Evolutionary conservation across 2,329 filamentous ascomycete species (phyloP).

Genomic region (Orbilia quercus): DNA sequence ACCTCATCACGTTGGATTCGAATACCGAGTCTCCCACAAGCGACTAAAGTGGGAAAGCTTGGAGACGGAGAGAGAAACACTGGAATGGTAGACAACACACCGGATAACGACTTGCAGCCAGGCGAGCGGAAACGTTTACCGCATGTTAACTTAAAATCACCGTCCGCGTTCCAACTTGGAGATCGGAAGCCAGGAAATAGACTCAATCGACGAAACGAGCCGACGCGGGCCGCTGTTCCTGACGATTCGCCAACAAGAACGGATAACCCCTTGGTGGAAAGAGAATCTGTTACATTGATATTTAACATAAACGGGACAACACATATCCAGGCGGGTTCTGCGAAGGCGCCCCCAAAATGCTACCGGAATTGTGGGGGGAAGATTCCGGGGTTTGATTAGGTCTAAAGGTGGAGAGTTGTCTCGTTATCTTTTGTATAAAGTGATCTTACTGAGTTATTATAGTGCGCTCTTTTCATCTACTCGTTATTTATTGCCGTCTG

Average conservation of each 20-base stretch:
- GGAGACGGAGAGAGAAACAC: too few relatives aligned
- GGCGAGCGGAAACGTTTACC: background rate
- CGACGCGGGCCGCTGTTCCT: background rate
- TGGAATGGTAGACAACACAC: too few relatives aligned
- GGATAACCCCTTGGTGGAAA: background rate
- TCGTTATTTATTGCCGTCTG: too few relatives aligned
- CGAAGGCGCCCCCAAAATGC: background rate
- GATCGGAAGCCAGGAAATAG: background rate
- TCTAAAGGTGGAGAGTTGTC: background rate
- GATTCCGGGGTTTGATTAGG: background rate
- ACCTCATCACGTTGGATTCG: constrained; percentile 7
- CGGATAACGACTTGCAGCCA: too few relatives aligned
- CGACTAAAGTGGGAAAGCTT: background rate
- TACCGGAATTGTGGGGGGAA: constrained; percentile 1
- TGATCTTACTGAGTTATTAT: too few relatives aligned
- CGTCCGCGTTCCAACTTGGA: background rate
- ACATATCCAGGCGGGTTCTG: background rate
- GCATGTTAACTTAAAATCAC: background rate
- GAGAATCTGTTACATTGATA: constrained; percentile 5
- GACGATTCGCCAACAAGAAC: background rate
- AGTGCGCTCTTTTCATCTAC: too few relatives aligned
- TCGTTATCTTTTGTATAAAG: background rate
- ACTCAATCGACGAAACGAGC: background rate
- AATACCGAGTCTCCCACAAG: background rate
- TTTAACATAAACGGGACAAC: constrained; percentile 10